Evolutionary conservation across 768 basidiomycete species (phyloP).

Genomic region (Mycena kentingensis): DNA sequence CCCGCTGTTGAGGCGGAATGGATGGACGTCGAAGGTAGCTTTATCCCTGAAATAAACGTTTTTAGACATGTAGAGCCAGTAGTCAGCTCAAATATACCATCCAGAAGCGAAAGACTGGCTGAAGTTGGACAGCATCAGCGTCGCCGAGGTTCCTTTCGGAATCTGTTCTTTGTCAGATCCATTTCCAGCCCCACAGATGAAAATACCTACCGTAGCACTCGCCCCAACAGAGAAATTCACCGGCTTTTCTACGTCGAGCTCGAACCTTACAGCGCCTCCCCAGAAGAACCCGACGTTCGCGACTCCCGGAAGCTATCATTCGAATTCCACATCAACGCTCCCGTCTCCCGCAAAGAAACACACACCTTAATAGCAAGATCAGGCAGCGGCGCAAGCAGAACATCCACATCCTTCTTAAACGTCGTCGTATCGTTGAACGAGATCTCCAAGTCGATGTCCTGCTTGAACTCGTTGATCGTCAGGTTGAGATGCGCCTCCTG

Average conservation of each 20-base stretch:
- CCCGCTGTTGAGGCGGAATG: slow-evolving; percentile 15
- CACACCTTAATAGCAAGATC: slow-evolving; percentile 6
- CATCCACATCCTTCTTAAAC: slow-evolving; percentile 2
- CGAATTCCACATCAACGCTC: not conserved
- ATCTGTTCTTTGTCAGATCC: not conserved
- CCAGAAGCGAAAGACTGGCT: slow-evolving; percentile 9
- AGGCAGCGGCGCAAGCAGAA: not conserved
- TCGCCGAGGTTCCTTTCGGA: slow-evolving; percentile 4
- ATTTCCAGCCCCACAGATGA: not conserved
- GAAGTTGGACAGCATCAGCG: not conserved
- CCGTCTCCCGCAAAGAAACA: not conserved
- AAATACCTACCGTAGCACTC: not conserved
- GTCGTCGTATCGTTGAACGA: not conserved
- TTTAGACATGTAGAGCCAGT: not conserved
- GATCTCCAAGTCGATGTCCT: slow-evolving; percentile 14
- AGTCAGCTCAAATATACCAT: not conserved
- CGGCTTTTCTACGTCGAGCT: not conserved
- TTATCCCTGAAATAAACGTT: not conserved
- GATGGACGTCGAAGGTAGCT: slow-evolving; percentile 12
- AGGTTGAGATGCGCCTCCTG: slow-evolving; percentile 1
- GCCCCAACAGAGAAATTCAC: slow-evolving; percentile 19
- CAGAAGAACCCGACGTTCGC: slow-evolving; percentile 11
- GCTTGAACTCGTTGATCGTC: slow-evolving; percentile 10
- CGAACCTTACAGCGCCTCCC: slow-evolving; percentile 3
- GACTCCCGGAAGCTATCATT: not conserved